Conservation (phyloP, 1,284 basidiomycete genomes). For the Chalciporus sp. region DNA sequence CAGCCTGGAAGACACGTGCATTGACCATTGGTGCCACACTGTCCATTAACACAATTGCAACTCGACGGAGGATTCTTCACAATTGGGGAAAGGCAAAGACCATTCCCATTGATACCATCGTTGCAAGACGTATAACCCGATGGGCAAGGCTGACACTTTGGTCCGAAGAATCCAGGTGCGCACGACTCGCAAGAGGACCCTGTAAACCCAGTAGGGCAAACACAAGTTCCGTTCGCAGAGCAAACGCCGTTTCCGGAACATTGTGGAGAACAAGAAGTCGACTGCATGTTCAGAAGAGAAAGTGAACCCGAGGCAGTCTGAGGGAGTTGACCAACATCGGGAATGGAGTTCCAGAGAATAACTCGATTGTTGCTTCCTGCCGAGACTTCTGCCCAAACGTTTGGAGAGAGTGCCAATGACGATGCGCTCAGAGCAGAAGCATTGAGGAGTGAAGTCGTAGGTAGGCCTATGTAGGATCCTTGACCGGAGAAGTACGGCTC, state of each 20-base stretch:
- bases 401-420: conserved; percentile 64
- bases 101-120: conserved; percentile 74
- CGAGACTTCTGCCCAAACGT: conserved; percentile 67
- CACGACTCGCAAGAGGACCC: conserved; percentile 80
- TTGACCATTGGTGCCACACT: conserved; percentile 64
- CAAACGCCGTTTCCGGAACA: conserved; percentile 75
- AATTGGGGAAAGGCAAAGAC: conserved; percentile 59
- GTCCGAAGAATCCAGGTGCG: conserved; percentile 70
- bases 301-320: conserved; percentile 46
- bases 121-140: conserved; percentile 69
- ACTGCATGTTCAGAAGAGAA: conserved; percentile 66
- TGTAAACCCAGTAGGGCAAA: conserved; percentile 71
- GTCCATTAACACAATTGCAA: conserved; percentile 80
- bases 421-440: conserved; percentile 52
- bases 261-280: conserved; percentile 66
- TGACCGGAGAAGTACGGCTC: conserved; percentile 63
- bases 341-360: conserved; percentile 76
- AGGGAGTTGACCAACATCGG: conserved; percentile 72
- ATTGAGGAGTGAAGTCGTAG: conserved; percentile 49
- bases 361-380: conserved; percentile 54
- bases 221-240: conserved; percentile 65
- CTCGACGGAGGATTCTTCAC: conserved; percentile 56
- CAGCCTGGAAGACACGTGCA: conserved; percentile 80
- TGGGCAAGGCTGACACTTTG: conserved; percentile 68
- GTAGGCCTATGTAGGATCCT: conserved; percentile 58